A percentile compares a stretch with the other conserved stretches of the same genome.
These are phyloP conservation scores for Schizophyllum amplum DNA, from an alignment of 1,284 basidiomycete genomes.

Conservation along the genomic window DNA sequence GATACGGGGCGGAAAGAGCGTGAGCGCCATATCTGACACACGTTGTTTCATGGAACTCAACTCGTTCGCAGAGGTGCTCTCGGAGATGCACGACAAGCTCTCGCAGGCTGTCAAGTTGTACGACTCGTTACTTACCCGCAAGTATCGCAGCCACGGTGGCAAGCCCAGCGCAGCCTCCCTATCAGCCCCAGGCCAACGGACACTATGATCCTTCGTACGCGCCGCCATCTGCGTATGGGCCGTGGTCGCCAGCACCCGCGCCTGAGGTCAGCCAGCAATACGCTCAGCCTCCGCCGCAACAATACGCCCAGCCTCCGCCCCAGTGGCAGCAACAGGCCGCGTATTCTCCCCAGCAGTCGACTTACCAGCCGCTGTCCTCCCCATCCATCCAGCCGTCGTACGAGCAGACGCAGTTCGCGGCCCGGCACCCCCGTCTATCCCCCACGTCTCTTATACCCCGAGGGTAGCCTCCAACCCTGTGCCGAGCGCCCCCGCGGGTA, in stretches of 20 bases:
- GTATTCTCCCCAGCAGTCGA: slow-evolving; percentile 11
- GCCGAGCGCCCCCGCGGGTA: slow-evolving; percentile 9
- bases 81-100: slow-evolving; percentile 91
- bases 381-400: background rate
- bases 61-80: slow-evolving; percentile 76
- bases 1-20: slow-evolving; percentile 85
- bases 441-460: slow-evolving; percentile 11
- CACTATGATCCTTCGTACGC: no score
- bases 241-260: no score
- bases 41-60: background rate
- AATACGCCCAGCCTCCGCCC: slow-evolving; percentile 8
- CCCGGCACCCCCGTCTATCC: slow-evolving; percentile 13
- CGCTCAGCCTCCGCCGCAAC: slow-evolving; percentile 8
- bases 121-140: slow-evolving; percentile 82
- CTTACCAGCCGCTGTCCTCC: background rate
- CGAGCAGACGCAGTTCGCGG: background rate
- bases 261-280: slow-evolving; percentile 16
- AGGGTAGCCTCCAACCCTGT: slow-evolving; percentile 8
- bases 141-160: slow-evolving; percentile 62
- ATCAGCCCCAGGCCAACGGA: slow-evolving; percentile 19
- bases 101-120: slow-evolving; percentile 88
- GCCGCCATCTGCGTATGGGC: slow-evolving; percentile 12
- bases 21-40: slow-evolving; percentile 35
- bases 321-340: no score
- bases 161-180: slow-evolving; percentile 25